Percentiles rank a stretch among this genome's conserved stretches.
These are phyloP conservation scores for Monosporascus sp. DNA, from an alignment of 2,329 filamentous ascomycete genomes.

Conservation along the genomic window DNA sequence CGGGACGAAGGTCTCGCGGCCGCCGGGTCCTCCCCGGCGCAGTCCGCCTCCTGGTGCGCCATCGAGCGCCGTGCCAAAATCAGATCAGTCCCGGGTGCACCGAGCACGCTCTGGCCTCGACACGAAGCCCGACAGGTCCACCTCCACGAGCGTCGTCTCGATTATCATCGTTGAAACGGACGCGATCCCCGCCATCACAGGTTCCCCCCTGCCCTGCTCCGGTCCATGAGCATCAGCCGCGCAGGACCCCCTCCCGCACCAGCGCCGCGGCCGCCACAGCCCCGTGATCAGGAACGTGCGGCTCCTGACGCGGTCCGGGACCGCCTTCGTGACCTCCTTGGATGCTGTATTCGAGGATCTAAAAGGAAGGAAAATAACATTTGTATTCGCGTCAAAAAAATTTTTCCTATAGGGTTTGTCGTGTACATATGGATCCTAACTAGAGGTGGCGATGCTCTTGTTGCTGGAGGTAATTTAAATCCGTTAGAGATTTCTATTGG, in stretches of 20 bases:
- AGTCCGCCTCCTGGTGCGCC: neutral
- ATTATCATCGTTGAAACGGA: conserved; percentile 2
- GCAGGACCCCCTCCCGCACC: conserved; percentile 3
- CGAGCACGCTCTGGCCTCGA: too few species aligned
- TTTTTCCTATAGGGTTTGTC: too few species aligned
- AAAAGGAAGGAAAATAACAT: too few species aligned
- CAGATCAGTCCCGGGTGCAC: too few species aligned
- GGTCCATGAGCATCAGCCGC: conserved; percentile 12
- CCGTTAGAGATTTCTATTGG: too few species aligned
- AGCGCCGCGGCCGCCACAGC: conserved; percentile 4
- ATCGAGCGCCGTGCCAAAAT: conserved; percentile 1
- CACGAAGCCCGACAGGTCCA: conserved; percentile 10
- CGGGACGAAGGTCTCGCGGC: neutral
- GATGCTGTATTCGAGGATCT: neutral
- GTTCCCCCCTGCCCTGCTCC: conserved; percentile 9
- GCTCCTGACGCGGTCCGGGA: conserved; percentile 8
- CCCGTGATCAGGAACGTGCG: conserved; percentile 18
- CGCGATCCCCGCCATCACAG: conserved; percentile 12
- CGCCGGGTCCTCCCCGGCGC: too few species aligned
- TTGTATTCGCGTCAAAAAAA: too few species aligned
- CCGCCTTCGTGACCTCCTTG: conserved; percentile 8
- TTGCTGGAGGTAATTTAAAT: too few species aligned
- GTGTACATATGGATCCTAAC: too few species aligned
- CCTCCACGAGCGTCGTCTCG: conserved; percentile 9
- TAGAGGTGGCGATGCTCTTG: too few species aligned